phyloP scores from a whole-genome alignment of 805 yeast species.

The Myxozyma mucilagina region DNA sequence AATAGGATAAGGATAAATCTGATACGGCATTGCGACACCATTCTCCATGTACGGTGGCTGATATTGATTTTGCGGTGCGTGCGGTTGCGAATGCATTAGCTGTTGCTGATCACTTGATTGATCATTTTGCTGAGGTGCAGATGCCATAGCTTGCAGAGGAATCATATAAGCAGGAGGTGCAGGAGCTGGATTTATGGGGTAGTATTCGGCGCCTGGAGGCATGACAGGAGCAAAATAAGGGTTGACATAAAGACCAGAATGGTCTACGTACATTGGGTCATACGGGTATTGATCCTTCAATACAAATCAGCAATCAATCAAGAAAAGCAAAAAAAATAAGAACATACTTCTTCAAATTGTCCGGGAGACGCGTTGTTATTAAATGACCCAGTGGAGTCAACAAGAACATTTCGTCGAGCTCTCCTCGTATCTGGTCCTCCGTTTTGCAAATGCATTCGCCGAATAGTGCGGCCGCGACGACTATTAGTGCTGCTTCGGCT shows the following conservation, averaged over 20 bases:
- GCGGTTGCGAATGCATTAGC: not conserved
- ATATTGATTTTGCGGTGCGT: not conserved
- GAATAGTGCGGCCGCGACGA: not conserved
- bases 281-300: not conserved
- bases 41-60: not conserved
- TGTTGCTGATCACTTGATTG: not conserved
- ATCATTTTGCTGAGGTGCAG: not conserved
- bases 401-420: not conserved
- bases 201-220: not conserved
- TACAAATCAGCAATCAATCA: not conserved
- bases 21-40: slow-evolving; percentile 1
- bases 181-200: not conserved
- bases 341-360: not conserved
- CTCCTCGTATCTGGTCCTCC: not conserved
- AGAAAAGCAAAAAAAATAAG: not conserved
- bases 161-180: not conserved
- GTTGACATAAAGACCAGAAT: not conserved
- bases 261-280: not conserved
- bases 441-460: not conserved
- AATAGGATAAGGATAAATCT: not conserved
- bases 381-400: not conserved
- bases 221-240: slow-evolving; percentile 1
- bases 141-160: not conserved
- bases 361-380: not conserved
- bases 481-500: not conserved